Percentiles rank a stretch among this genome's conserved stretches.
These are phyloP conservation scores for Hypoxylon sp. DNA, from an alignment of 2,329 filamentous ascomycete species.

Conservation along the genomic window DNA sequence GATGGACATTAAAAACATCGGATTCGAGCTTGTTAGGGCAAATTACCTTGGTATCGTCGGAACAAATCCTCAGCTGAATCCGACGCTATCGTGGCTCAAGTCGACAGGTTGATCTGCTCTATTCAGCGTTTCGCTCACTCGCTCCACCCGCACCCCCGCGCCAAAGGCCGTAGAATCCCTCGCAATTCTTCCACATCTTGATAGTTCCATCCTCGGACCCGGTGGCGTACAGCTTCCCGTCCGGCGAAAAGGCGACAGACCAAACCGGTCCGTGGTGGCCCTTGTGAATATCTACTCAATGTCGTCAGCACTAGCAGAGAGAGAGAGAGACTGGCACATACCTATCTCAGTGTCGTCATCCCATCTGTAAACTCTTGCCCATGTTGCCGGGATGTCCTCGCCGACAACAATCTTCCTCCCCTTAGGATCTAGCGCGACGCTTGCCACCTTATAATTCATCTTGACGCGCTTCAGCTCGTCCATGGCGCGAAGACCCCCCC, in stretches of 20 bases:
- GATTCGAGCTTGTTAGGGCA: background rate
- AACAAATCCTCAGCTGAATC: slow-evolving; percentile 33
- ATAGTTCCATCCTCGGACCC: slow-evolving; percentile 98
- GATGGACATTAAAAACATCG: background rate
- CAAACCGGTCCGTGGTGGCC: slow-evolving; percentile 98
- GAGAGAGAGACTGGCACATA: slow-evolving; percentile 60
- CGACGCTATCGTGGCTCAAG: slow-evolving; percentile 23
- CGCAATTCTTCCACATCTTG: slow-evolving; percentile 86
- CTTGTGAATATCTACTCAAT: slow-evolving; percentile 83
- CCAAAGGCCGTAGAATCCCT: slow-evolving; percentile 76
- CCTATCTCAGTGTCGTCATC: slow-evolving; percentile 85
- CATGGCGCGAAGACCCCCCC: slow-evolving; percentile 80
- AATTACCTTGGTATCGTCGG: slow-evolving; percentile 17
- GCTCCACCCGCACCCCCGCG: slow-evolving; percentile 61
- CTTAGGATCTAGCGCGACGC: slow-evolving; percentile 87
- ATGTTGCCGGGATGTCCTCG: slow-evolving; percentile 88
- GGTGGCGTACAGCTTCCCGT: slow-evolving; percentile 95
- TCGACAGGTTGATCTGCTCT: slow-evolving; percentile 50
- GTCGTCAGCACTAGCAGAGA: slow-evolving; percentile 40
- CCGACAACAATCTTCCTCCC: slow-evolving; percentile 90
- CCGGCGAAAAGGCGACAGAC: slow-evolving; percentile 94
- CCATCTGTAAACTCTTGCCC: slow-evolving; percentile 95
- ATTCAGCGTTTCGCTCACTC: slow-evolving; percentile 56
- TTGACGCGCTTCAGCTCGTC: slow-evolving; percentile 82
- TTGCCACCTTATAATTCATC: slow-evolving; percentile 88